Evolutionary conservation across 176 grass and related monocot genomes (phyloP), one percentile per base, ranked within the genome.

Genomic region (Bothriochloa decipiens): DNA sequence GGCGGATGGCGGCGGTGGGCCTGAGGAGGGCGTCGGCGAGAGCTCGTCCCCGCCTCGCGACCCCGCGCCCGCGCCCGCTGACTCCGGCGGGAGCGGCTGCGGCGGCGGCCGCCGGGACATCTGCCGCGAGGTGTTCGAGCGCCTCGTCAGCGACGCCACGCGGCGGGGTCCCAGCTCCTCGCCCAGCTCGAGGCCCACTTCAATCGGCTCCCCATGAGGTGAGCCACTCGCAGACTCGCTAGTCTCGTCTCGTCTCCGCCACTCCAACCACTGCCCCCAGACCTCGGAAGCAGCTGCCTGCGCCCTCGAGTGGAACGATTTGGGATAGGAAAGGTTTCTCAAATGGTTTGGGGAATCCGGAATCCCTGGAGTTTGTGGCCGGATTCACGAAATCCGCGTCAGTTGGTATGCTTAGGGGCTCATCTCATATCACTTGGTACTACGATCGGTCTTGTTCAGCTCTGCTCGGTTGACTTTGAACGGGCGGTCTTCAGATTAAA

Each of bases 1-100:
- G 33, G 82, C 65, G 28, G 85, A 46, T 17, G 76, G 13, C 8
- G 83, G n/a, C n/a, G 86, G 62, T n/a, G 86, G 76, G 74, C 62
- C 88, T n/a, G 84, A 80, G 88, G 94, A 96, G 88, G 94, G 91
- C 49, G 87, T 93, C 68, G 92, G 92, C 2, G 90, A 92, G 94
- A 94, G 88, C 84, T 92, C 74, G 26, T 89, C 90, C 0, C 94
- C 94, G 40, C 91, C 94, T 16, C 72, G 81, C 68, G 64, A 14
- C 1, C 16, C 87, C 53, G 29, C 20, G 20, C 58, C 62, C 25
- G 41, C 47, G 16, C 47, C 52, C 1, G 39, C 86, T 29, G 40
- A 22, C 6, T 62, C 70, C 0, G 49, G 58, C 4, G 94, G 84
- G 71, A 79, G 77, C 35, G 82, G 43, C 2, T 60, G 35, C 3